Conservation (phyloP, 2,329 filamentous ascomycete genomes). For the Claviceps humidiphila region DNA sequence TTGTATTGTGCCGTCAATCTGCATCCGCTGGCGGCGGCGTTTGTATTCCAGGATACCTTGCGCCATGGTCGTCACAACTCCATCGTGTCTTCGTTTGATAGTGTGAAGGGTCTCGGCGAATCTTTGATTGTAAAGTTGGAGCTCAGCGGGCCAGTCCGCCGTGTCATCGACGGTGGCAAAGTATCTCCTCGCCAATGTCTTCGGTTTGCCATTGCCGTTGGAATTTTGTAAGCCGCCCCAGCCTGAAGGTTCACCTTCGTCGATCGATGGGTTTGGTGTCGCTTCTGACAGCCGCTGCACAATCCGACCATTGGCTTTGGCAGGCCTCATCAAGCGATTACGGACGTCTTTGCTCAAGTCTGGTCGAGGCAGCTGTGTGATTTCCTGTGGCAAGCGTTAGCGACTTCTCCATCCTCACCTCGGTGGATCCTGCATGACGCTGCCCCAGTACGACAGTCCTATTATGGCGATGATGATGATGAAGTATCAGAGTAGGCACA, state of each 20-base stretch:
- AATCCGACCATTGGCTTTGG: slow-evolving; percentile 42
- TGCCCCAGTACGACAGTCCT: not conserved
- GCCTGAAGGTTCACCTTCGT: slow-evolving; percentile 65
- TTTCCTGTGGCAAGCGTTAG: slow-evolving; percentile 50
- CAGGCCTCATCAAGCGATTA: slow-evolving; percentile 61
- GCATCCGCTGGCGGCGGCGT: slow-evolving; percentile 87
- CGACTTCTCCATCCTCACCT: slow-evolving; percentile 2
- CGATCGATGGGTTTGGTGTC: slow-evolving; percentile 81
- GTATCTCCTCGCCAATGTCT: slow-evolving; percentile 49
- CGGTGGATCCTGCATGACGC: not conserved
- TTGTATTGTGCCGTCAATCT: slow-evolving; percentile 95
- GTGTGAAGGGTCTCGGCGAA: slow-evolving; percentile 81
- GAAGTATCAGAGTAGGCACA: slow-evolving; percentile 11
- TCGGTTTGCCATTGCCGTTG: slow-evolving; percentile 34
- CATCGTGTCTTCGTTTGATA: slow-evolving; percentile 92
- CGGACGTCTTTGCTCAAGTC: slow-evolving; percentile 62
- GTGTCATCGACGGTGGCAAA: slow-evolving; percentile 86
- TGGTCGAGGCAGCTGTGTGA: slow-evolving; percentile 73
- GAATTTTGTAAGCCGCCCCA: slow-evolving; percentile 30
- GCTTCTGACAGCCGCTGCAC: slow-evolving; percentile 67
- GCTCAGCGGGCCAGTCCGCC: slow-evolving; percentile 82
- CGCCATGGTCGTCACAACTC: slow-evolving; percentile 94
- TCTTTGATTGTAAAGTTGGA: slow-evolving; percentile 84
- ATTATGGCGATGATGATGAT: not conserved
- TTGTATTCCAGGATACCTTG: slow-evolving; percentile 98